Evolutionary conservation across 2,329 filamentous ascomycete species (phyloP).

Genomic region (Hypoxylon sp.): DNA sequence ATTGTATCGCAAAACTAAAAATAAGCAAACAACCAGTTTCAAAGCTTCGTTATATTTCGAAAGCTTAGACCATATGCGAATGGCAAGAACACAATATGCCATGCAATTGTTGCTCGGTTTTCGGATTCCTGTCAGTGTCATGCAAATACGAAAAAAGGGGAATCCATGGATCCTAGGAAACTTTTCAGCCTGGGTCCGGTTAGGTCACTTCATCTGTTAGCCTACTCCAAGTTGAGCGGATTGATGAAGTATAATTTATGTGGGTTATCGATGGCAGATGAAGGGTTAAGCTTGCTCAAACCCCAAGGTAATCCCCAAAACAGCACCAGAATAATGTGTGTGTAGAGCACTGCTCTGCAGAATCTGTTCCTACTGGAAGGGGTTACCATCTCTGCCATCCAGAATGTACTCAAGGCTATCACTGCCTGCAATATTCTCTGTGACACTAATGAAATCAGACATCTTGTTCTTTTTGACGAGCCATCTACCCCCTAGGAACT

Average conservation of each 20-base stretch:
- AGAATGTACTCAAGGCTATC: constrained; percentile 62
- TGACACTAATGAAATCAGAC: constrained; percentile 59
- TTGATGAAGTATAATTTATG: constrained; percentile 30
- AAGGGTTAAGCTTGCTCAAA: constrained; percentile 15
- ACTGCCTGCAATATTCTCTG: constrained; percentile 59
- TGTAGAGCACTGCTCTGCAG: constrained; percentile 30
- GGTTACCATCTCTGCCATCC: constrained; percentile 50
- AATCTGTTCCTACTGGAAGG: constrained; percentile 40
- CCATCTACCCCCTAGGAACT: constrained; percentile 62
- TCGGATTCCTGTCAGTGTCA: constrained; percentile 7
- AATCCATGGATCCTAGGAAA: neutral
- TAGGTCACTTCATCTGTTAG: constrained; percentile 19
- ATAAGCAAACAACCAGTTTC: constrained; percentile 11
- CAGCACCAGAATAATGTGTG: constrained; percentile 20
- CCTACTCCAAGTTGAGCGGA: constrained; percentile 29
- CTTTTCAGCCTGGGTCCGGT: neutral
- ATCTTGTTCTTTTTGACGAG: constrained; percentile 59
- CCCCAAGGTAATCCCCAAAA: constrained; percentile 27
- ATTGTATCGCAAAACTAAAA: constrained; percentile 13
- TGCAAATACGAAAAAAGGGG: constrained; percentile 10
- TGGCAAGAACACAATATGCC: neutral
- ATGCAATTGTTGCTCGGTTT: constrained; percentile 5
- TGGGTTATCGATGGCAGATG: constrained; percentile 26
- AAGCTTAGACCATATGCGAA: neutral
- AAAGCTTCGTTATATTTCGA: constrained; percentile 14